These are phyloP conservation scores for Allantophomopsis lycopodina DNA, from an alignment of 2,329 filamentous ascomycete genomes.

Conservation along the genomic window DNA sequence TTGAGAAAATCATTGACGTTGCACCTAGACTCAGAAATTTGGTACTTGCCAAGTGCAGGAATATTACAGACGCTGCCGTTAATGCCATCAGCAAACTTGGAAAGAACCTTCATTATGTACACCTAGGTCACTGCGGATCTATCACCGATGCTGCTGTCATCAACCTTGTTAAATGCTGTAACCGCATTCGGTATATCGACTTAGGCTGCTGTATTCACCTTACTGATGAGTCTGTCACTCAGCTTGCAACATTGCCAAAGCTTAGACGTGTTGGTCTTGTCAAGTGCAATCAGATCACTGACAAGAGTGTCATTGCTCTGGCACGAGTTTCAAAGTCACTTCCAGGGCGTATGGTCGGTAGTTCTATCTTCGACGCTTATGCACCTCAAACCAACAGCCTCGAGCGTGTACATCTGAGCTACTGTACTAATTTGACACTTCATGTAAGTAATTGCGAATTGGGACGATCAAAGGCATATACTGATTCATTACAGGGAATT, in stretches of 20 bases:
- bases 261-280: conserved; percentile 89
- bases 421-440: conserved; percentile 76
- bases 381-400: conserved; percentile 35
- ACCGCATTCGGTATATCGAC: conserved; percentile 93
- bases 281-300: conserved; percentile 84
- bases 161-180: conserved; percentile 72
- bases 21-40: conserved; percentile 85
- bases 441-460: conserved; percentile 39
- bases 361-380: conserved; percentile 26
- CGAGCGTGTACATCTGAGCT: conserved; percentile 91
- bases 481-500: conserved; percentile 55
- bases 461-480: conserved; percentile 3
- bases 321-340: conserved; percentile 9
- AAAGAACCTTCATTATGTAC: conserved; percentile 94
- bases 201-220: conserved; percentile 86
- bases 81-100: conserved; percentile 77
- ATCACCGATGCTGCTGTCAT: conserved; percentile 86
- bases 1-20: conserved; percentile 74
- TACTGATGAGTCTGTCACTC: conserved; percentile 75
- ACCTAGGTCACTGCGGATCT: conserved; percentile 82
- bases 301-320: conserved; percentile 68
- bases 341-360: neutral
- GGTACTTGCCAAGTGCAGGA: conserved; percentile 85
- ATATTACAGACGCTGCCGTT: conserved; percentile 83
- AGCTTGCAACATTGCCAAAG: conserved; percentile 78